Conservation (phyloP, 306 rosid genomes). For the Gynostemma pentaphyllum region DNA sequence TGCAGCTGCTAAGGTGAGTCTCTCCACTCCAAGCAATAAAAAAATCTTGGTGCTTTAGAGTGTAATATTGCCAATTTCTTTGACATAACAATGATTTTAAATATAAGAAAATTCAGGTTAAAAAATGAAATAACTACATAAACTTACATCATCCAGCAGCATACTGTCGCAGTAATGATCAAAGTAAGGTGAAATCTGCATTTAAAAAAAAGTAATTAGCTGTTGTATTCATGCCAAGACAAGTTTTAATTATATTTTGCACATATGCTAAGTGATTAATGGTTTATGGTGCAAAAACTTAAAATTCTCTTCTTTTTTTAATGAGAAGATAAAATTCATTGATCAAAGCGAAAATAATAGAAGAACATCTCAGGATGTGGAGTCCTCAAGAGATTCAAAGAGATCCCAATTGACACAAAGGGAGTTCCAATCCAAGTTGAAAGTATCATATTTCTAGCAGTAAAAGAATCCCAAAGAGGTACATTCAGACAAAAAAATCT, state of each 20-base stretch:
- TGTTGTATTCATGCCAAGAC: conserved; percentile 6
- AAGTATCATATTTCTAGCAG: too few relatives aligned
- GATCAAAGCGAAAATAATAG: too few relatives aligned
- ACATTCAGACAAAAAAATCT: too few relatives aligned
- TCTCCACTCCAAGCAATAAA: background rate
- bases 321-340: too few relatives aligned
- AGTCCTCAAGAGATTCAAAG: too few relatives aligned
- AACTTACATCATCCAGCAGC: conserved; percentile 97
- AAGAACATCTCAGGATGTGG: too few relatives aligned
- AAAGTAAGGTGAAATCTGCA: conserved; percentile 79
- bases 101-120: background rate
- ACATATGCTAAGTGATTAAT: background rate
- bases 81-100: background rate
- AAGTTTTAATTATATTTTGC: background rate
- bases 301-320: too few relatives aligned
- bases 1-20: background rate
- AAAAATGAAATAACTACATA: conserved; percentile 4
- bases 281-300: background rate
- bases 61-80: background rate
- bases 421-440: too few relatives aligned
- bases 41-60: background rate
- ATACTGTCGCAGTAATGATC: conserved; percentile 75
- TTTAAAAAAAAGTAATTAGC: conserved; percentile 14
- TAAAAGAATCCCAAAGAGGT: too few relatives aligned
- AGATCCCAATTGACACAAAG: too few relatives aligned